Base-by-base conservation (phyloP, 2,329 filamentous ascomycete genomes). In the Capronia americana region DNA sequence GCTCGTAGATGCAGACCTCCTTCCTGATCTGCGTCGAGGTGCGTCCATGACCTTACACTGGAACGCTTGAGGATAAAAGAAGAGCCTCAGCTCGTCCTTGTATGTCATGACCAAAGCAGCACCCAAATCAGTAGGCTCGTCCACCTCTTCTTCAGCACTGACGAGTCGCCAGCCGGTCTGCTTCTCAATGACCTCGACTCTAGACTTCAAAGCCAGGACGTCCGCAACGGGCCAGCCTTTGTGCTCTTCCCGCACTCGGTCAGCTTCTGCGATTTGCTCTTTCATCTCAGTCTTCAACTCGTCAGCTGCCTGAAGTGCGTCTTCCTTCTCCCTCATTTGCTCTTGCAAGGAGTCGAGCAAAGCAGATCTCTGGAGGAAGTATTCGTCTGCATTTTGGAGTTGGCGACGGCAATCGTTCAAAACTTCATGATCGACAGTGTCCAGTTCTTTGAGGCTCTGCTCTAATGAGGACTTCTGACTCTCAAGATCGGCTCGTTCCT, bases 161-260 rank as follows among this genome's bases (percentile, higher is more conserved):
- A 77, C 57, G 26, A 83, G 77, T 14, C 75, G 77, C 81, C 81
- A 83, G n/a, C 80, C 80, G 10, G 79, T 80, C 67, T 78, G 74
- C 28, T 72, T 69, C 70, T 82, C 79, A 41, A 82, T 74, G 2
- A 70, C 69, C 54, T 77, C 74, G 30, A 82, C 80, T 82, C 75
- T 84, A 92, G 91, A 86, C 85, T 93, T 93, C n/a, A 96, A 82
- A 46, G 83, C 81, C 69, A 86, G 86, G 69, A 98, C 92, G 78
- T 98, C 95, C 30, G 85, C 88, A 60, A 89, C 87, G 64, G 90
- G 94, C 90, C 93, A 97, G 46, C 94, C 93, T 61, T 93, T 88
- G 76, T 91, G 96, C 74, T 96, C 91, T 76, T 97, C 93, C 68
- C 91, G 87, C 28, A 96, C 84, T 70, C 88, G 89, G 77, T 97